Evolutionary conservation across 31 red algal species (phyloP), one percentile per base, ranked within the genome.

Genomic region (Porphyra umbilicalis): DNA sequence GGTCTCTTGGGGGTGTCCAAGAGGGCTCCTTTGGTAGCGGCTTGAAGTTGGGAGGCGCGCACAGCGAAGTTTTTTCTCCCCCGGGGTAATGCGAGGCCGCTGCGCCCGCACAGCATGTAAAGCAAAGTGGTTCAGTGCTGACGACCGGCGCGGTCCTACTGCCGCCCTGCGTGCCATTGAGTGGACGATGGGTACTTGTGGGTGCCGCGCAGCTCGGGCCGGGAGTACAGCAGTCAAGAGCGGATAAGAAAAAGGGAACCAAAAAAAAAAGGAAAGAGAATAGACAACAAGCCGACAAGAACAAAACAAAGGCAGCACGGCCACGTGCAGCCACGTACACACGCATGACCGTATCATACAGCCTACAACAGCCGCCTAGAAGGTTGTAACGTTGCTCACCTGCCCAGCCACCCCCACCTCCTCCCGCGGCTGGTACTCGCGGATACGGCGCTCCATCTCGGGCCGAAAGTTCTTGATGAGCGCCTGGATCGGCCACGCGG

Each of bases 391-490:
- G 36, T 30, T 35, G 9, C 30, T 15, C 14, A 33, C 82, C 76
- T 15, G 36, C n/a, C 75, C 44, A 34, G 25, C 67, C 38, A 15
- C 83, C 79, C 29, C 83, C 7, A 30, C 38, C 1, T 86, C 37
- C 20, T 93, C 77, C 38, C 83, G 88, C 33, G 79, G 74, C 68
- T 93, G 88, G 46, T 91, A 97, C 39, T 91, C 88, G 33, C 81
- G 86, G 57, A 99, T 99, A 11, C 97, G 97, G 38, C 88, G 81
- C 78, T 99, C 97, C 81, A 99, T 85, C 79, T 99, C 97, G 33
- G 93, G 93, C n/a, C 97, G 92, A 81, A 96, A 99, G 76, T 99
- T 88, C 38, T 92, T 92, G 84, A 99, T 99, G 14, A 99, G 90
- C 30, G 92, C 97, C 83, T 99, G 94, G 39, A 99, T 94, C 10